Conservation (phyloP, 176 grass and related monocot genomes). For the Cymbopogon citratus region DNA sequence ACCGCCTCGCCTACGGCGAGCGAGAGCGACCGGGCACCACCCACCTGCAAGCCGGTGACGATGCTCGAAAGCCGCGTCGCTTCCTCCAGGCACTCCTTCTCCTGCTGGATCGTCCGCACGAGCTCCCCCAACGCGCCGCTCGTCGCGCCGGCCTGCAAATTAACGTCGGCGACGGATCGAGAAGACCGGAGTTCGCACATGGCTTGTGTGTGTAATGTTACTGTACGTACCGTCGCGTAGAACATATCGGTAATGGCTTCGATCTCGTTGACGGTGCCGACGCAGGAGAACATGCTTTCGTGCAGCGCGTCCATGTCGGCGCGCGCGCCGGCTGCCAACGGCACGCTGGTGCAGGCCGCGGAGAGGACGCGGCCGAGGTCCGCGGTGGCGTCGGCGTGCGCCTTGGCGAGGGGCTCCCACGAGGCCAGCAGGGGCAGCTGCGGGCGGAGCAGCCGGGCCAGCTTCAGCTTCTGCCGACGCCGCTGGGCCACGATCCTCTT, state of each 20-base stretch:
- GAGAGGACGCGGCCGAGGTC: constrained; percentile 49
- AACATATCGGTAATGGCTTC: constrained; percentile 44
- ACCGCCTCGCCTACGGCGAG: not conserved
- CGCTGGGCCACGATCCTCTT: constrained; percentile 77
- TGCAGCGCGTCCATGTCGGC: constrained; percentile 40
- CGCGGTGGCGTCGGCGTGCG: constrained; percentile 51
- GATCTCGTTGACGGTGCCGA: constrained; percentile 48
- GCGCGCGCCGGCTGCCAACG: constrained; percentile 58
- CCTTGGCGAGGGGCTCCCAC: constrained; percentile 50
- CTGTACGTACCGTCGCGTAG: constrained; percentile 49
- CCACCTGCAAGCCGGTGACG: constrained; percentile 57
- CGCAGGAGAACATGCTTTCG: constrained; percentile 37
- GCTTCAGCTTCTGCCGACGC: constrained; percentile 72
- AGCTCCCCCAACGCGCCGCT: constrained; percentile 45
- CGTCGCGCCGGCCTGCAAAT: constrained; percentile 39
- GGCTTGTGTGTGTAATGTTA: no score
- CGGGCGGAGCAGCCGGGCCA: constrained; percentile 42
- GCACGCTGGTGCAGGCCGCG: constrained; percentile 49
- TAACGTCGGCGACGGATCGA: no score
- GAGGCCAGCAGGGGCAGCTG: constrained; percentile 58
- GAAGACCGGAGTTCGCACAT: no score
- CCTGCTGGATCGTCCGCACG: constrained; percentile 41
- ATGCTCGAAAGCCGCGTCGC: constrained; percentile 48
- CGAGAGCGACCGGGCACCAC: constrained; percentile 9
- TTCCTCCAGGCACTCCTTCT: constrained; percentile 71